phyloP scores from a whole-genome alignment of 2,329 filamentous ascomycete species.

The Aureobasidium leucospermi region DNA sequence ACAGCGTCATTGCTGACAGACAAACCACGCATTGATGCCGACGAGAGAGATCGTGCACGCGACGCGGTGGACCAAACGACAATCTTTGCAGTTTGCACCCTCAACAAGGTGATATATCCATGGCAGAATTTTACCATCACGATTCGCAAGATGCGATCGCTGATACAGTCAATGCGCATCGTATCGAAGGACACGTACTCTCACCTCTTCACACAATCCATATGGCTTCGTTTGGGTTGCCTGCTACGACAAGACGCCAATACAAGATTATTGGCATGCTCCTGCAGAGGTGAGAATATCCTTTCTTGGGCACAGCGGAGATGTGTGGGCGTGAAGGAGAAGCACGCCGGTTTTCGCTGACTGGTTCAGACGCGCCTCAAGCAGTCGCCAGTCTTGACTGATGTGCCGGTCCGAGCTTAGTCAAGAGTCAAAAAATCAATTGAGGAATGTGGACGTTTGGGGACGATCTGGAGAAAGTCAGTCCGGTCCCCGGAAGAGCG shows the following conservation, averaged over 20 bases:
- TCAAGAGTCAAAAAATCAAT: constrained; percentile 7
- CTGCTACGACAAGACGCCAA: neutral
- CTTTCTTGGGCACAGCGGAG: constrained; percentile 3
- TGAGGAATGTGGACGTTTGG: constrained; percentile 7
- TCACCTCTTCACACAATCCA: neutral
- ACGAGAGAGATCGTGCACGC: neutral
- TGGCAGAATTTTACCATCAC: constrained; percentile 2
- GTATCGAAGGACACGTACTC: neutral
- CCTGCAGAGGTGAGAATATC: neutral
- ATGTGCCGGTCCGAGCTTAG: constrained; percentile 13
- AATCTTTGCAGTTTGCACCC: neutral
- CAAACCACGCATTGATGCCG: neutral
- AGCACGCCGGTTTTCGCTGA: constrained; percentile 1
- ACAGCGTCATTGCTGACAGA: constrained; percentile 12
- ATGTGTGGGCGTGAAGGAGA: constrained; percentile 6
- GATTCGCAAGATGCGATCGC: neutral
- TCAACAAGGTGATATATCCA: neutral
- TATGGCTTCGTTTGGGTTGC: neutral
- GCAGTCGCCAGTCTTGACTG: neutral
- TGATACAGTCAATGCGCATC: neutral
- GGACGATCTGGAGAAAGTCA: constrained; percentile 11
- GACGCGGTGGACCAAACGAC: neutral
- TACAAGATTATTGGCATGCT: neutral
- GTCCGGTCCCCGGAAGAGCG: constrained; percentile 5
- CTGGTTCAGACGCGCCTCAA: neutral